phyloP scores from a whole-genome alignment of 345 rosid species.

The Melastoma malabathricum region DNA sequence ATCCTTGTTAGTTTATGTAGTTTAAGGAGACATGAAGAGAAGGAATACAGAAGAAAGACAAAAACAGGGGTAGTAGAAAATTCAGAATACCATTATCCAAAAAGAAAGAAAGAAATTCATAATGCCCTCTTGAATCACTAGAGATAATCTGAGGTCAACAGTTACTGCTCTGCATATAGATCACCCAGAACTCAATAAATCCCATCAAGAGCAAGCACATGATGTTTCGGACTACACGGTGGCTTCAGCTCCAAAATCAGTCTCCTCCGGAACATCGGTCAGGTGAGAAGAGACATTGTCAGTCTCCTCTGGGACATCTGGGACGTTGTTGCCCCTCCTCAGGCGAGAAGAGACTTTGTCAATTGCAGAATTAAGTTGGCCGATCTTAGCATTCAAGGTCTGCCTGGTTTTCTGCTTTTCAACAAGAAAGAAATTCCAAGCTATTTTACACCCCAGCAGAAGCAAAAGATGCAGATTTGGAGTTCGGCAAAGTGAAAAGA shows the following conservation, averaged over 20 bases:
- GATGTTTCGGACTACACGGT: conserved; percentile 3
- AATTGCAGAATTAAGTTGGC: conserved; percentile 81
- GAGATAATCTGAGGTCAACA: too few species aligned
- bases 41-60: too few species aligned
- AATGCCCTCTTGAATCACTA: too few species aligned
- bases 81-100: too few species aligned
- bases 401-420: conserved; percentile 63
- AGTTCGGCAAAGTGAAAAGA: neutral
- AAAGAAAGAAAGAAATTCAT: too few species aligned
- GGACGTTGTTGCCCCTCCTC: conserved; percentile 50
- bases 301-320: conserved; percentile 27
- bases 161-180: too few species aligned
- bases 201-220: neutral
- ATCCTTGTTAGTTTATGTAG: too few species aligned
- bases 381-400: conserved; percentile 69
- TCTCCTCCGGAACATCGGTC: too few species aligned
- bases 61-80: too few species aligned
- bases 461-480: neutral
- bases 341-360: conserved; percentile 82
- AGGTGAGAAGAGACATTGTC: too few species aligned
- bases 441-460: neutral
- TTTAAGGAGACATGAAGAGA: too few species aligned
- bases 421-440: conserved; percentile 1
- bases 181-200: too few species aligned
- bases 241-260: conserved; percentile 49